A percentile compares a stretch with the other conserved stretches of the same genome.
These are phyloP conservation scores for Antitrichia curtipendula DNA, from an alignment of 225 moss, liverwort and hornwort species.

Conservation along the genomic window DNA sequence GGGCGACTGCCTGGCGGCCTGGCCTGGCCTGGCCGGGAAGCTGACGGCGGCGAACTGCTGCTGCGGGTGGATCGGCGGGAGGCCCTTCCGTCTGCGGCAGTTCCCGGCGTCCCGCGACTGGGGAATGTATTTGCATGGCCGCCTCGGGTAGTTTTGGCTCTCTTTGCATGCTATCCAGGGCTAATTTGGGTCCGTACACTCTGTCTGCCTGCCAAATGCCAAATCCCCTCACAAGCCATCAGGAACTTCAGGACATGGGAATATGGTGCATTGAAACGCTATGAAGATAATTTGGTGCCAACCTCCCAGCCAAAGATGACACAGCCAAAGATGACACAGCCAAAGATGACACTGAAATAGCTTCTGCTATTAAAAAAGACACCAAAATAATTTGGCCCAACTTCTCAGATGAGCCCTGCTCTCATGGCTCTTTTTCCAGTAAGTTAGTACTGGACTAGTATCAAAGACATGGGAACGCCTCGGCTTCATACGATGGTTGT, in stretches of 20 bases:
- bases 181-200: background rate
- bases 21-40: background rate
- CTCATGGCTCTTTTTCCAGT: too few species aligned
- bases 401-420: background rate
- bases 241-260: background rate
- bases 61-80: background rate
- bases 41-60: background rate
- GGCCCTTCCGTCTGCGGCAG: background rate
- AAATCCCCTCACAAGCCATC: background rate
- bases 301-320: background rate
- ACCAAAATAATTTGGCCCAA: background rate
- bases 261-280: background rate
- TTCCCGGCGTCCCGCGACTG: background rate
- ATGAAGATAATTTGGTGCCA: background rate
- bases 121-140: background rate
- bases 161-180: background rate
- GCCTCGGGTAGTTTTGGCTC: background rate
- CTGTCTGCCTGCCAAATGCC: background rate
- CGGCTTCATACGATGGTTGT: background rate
- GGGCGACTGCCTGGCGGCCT: background rate
- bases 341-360: background rate
- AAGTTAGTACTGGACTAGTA: too few species aligned
- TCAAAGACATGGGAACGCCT: background rate
- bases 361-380: background rate
- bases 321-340: too few species aligned